Base-by-base conservation (phyloP, 2,329 filamentous ascomycete species). In the Fusarium floridanum region DNA sequence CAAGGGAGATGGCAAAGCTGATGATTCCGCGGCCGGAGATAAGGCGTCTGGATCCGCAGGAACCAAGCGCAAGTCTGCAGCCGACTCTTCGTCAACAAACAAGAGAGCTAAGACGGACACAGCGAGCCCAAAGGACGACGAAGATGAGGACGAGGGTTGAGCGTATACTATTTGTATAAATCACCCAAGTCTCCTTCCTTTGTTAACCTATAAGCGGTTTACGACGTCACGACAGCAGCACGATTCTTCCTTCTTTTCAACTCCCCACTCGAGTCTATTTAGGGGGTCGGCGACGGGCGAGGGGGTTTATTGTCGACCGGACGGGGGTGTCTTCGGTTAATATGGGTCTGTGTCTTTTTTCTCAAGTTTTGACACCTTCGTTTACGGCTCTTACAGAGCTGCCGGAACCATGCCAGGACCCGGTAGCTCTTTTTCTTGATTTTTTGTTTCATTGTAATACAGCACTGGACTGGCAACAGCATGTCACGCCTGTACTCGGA, bases 41-140 rank as follows among this genome's bases (percentile, higher is more conserved):
- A 80, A 77, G 61, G 61, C 75, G 56, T 68, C 77, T 43, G 76
- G 79, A 61, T 70, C 77, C 61, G 77, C 85, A 11, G 88, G 88
- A 65, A 86, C 85, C 37, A 92, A 92, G 83, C 87, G 91, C 77
- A 92, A 92, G 82, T 90, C 90, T 8, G 88, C 90, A 68, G 83
- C 84, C 34, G 84, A 84, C 64, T 84, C 83, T 17, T 81, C 80
- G 22, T 84, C 84, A 36, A 84, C 88, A 34, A 88, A 86, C 77
- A 92, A 92, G 82, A 90, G 88, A 83, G 85, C 88, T 72, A 88
- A 86, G 76, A 85, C 91, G 56, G 89, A 91, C 64, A 75, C 75
- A 61, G 79, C 81, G 66, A 82, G 78, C 66, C 79, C 80, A 60
- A 80, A 81, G 55, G 80, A 81, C 32, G 84, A 85, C 14, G 85